Percentiles rank a stretch among this genome's conserved stretches.
These are phyloP conservation scores for Chrysopogon serrulatus DNA, from an alignment of 176 grass and related monocot genomes.

Conservation along the genomic window DNA sequence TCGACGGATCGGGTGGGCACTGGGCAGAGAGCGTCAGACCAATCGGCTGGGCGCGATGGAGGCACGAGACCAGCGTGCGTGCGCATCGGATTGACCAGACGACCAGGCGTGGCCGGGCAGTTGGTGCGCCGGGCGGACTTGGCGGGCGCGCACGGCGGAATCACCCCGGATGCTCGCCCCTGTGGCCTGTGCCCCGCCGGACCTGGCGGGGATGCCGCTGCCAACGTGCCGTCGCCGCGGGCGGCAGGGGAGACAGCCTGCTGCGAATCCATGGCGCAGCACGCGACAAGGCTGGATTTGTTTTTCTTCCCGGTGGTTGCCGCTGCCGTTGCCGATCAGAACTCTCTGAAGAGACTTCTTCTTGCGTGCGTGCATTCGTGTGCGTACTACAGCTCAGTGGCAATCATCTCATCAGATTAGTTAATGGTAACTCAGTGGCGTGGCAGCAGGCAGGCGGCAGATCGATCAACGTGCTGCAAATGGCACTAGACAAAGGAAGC, in stretches of 20 bases:
- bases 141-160: not conserved
- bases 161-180: not conserved
- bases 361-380: not conserved
- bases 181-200: not conserved
- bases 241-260: conserved; percentile 32
- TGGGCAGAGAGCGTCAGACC: too few relatives aligned
- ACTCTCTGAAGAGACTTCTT: not conserved
- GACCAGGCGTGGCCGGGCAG: not conserved
- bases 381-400: not conserved
- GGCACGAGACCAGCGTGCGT: not conserved
- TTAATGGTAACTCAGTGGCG: not conserved
- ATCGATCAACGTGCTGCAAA: not conserved
- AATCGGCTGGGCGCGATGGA: too few relatives aligned
- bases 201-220: not conserved
- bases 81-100: not conserved
- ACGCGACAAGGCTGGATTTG: not conserved
- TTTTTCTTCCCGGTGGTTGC: not conserved
- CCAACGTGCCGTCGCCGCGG: not conserved
- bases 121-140: too few relatives aligned
- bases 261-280: conserved; percentile 4
- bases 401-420: not conserved
- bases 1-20: too few relatives aligned
- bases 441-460: not conserved
- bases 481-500: not conserved
- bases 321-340: not conserved